phyloP scores from a whole-genome alignment of 2,329 filamentous ascomycete genomes.

The Aspergillus arachidicola region DNA sequence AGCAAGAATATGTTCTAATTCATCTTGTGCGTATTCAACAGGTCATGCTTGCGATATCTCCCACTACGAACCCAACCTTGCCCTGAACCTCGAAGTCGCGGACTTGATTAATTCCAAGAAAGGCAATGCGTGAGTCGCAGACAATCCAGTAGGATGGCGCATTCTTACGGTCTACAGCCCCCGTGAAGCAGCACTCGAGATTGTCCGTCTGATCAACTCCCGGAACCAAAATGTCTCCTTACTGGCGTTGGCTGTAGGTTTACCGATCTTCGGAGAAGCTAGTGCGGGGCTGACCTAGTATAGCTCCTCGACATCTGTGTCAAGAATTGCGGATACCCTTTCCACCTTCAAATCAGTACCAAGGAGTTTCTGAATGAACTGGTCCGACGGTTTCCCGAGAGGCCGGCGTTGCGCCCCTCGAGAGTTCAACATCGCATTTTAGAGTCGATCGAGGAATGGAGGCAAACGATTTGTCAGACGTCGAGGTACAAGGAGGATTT shows the following conservation, averaged over 20 bases:
- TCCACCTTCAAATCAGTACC: slow-evolving; percentile 96
- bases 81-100: slow-evolving; percentile 91
- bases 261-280: slow-evolving; percentile 8
- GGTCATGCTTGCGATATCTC: slow-evolving; percentile 93
- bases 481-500: slow-evolving; percentile 96
- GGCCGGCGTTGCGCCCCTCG: slow-evolving; percentile 81
- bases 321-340: slow-evolving; percentile 99
- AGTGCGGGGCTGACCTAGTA: slow-evolving; percentile 18
- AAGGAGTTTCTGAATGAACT: slow-evolving; percentile 99
- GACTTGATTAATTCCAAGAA: slow-evolving; percentile 98
- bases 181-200: slow-evolving; percentile 89
- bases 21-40: slow-evolving; percentile 31
- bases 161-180: slow-evolving; percentile 56
- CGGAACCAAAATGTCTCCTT: slow-evolving; percentile 94
- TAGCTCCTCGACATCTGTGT: slow-evolving; percentile 95
- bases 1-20: background rate
- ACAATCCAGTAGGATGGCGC: slow-evolving; percentile 9
- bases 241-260: slow-evolving; percentile 72
- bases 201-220: slow-evolving; percentile 94
- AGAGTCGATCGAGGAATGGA: slow-evolving; percentile 97
- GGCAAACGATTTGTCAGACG: slow-evolving; percentile 96
- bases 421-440: slow-evolving; percentile 90
- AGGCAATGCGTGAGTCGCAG: slow-evolving; percentile 69
- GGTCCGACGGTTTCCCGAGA: slow-evolving; percentile 91
- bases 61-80: slow-evolving; percentile 97